Evolutionary conservation across 2,329 filamentous ascomycete genomes (phyloP), one percentile per base, ranked within the genome.

Genomic region (Diaporthe ilicicola): DNA sequence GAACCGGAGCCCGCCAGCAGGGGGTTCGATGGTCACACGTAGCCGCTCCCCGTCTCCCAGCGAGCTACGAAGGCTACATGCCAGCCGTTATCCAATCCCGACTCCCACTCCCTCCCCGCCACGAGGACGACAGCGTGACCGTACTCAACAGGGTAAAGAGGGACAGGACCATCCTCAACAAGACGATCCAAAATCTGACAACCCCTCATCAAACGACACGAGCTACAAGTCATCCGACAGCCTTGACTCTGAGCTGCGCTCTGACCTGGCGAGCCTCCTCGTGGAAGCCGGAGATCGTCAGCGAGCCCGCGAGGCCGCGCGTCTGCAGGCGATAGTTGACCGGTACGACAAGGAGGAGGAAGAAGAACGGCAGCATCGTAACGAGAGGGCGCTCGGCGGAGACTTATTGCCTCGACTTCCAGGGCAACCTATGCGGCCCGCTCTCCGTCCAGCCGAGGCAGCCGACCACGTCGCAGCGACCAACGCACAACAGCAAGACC

Each of bases 201-300:
- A 46, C 29, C 19, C 22, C 53, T 50, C 6, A 8, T 68, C 65
- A 24, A 59, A 37, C 53, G 37, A 48, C 17, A 59, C 29, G 24
- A 68, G 65, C 65, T 59, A 68, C 42, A 59, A 24, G 42, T 68
- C 65, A 29, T 59, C 53, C 15, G 56, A 53, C 3, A 68, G 65
- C 1, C 53, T 68, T 27, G 65, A 68, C 42, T 68, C 65, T 29
- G 65, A 68, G 7, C 19, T 68, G 53, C 65, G 53, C 27, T 48
- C 53, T 12, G 65, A 56, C 10, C 53, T 59, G 39, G 65, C 50
- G 8, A 50, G 42, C 65, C 65, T 68, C 15, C 42, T 68, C 2
- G 17, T 29, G 22, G 51, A 48, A 6, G 53, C 53, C 8, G 65
- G 12, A 3, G 42, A 39, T 22, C 65, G 65, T 29, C 44, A 39